Evolutionary conservation across 257 asterid genomes (phyloP).

Genomic region (Anisodus tanguticus): DNA sequence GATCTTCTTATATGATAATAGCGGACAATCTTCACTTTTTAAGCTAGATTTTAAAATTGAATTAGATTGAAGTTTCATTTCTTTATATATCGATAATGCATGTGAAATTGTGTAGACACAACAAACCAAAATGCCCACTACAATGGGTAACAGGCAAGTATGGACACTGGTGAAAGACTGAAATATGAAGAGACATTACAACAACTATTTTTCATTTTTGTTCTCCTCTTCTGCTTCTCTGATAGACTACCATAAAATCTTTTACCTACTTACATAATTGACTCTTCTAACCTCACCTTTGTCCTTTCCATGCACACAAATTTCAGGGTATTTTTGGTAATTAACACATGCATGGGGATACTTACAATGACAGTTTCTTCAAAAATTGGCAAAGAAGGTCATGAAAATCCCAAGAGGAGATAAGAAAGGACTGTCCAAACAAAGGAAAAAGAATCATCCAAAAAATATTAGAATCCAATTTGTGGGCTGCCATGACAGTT

Average conservation of each 20-base stretch:
- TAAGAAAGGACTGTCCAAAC: background rate
- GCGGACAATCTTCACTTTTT: too few species aligned
- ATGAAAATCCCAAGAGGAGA: constrained; percentile 22
- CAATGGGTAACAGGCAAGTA: background rate
- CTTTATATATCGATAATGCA: too few species aligned
- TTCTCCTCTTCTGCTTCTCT: background rate
- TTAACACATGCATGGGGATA: background rate
- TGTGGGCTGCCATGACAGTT: background rate
- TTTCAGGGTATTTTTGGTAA: background rate
- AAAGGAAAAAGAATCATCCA: background rate
- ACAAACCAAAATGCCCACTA: background rate
- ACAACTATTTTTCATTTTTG: background rate
- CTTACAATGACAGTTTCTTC: background rate
- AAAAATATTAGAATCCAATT: background rate
- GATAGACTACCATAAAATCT: background rate
- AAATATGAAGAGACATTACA: constrained; percentile 1
- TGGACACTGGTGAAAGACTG: background rate
- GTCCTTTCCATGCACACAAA: background rate
- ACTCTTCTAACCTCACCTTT: background rate
- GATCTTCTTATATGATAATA: too few species aligned
- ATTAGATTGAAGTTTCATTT: too few species aligned
- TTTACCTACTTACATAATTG: background rate
- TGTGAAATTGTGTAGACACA: too few species aligned
- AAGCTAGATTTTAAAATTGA: too few species aligned
- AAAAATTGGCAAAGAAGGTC: background rate